Evolutionary conservation across 148 eudicot species (phyloP), one percentile per base, ranked within the genome.

Genomic region (Simmondsia chinensis): DNA sequence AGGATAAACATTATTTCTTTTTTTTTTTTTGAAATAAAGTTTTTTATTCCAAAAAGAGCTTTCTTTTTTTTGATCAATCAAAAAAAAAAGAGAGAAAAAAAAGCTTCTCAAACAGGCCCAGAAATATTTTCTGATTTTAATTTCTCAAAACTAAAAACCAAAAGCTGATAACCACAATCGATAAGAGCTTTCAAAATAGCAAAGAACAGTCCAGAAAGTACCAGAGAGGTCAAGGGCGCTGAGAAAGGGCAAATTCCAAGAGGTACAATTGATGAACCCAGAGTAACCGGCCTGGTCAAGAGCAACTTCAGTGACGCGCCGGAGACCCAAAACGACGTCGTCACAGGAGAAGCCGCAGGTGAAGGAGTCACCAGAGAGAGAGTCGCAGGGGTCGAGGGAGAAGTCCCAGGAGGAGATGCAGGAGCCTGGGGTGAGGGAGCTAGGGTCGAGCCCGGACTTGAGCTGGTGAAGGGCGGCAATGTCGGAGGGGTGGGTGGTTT

Each of bases 341-440:
- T 70, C 69, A 61, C 97, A 89, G 2, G 84, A 57, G 63, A 89
- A 41, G 9, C 93, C 95, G 37, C 97, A 89, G 4, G 87, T 81
- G 82, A 89, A 89, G 3, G 40, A 63, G 0, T 64, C 63, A 7
- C 60, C 32, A 49, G 57, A 71, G 52, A 82, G 79, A 30, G 26
- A 39, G 60, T 79, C 86, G 46, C 97, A 91, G 0, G 95, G 97
- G 65, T 91, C 97, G 46, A 46, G 5, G 19, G 74, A 10, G 73
- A 91, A 85, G 59, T 91, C 83, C 97, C 97, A 91, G 0, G 97
- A 64, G 29, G 40, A 12, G 13, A 91, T 2, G 35, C 97, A 91
- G 6, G 97, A 81, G 16, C 83, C 79, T 0, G 74, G 85, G 2
- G 44, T 49, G 7, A 76, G 7, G 2, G 97, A 71, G 62, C 32